Evolutionary conservation across 1,284 basidiomycete species (phyloP).

Genomic region (Heterobasidion occidentale): DNA sequence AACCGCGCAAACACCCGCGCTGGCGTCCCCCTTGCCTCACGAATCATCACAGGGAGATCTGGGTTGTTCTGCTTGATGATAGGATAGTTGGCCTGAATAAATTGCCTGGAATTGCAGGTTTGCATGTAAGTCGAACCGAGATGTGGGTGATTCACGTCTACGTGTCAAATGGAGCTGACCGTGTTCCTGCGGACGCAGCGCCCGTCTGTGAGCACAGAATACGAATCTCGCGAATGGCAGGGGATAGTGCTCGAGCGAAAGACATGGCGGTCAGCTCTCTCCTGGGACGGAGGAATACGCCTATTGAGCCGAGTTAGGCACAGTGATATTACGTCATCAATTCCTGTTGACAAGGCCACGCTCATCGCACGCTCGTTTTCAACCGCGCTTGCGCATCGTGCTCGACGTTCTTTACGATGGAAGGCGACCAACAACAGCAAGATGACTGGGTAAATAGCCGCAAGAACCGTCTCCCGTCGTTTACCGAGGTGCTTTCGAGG

Average conservation of each 20-base stretch:
- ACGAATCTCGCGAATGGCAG: slow-evolving; percentile 80
- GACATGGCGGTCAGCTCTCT: slow-evolving; percentile 1
- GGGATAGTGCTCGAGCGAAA: slow-evolving; percentile 72
- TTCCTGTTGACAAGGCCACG: not conserved
- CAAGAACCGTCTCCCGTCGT: slow-evolving; percentile 67
- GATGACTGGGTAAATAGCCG: slow-evolving; percentile 64
- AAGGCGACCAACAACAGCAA: slow-evolving; percentile 47
- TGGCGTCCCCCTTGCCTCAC: slow-evolving; percentile 85
- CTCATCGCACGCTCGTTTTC: not conserved
- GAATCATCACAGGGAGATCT: slow-evolving; percentile 82
- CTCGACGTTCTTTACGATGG: slow-evolving; percentile 19
- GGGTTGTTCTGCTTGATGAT: slow-evolving; percentile 85
- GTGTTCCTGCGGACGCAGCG: slow-evolving; percentile 71
- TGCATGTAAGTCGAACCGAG: not conserved
- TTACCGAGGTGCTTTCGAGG: slow-evolving; percentile 81
- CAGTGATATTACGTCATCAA: not conserved
- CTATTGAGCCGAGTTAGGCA: too few species aligned
- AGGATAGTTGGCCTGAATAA: slow-evolving; percentile 77
- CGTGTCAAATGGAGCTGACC: slow-evolving; percentile 38
- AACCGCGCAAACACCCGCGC: slow-evolving; percentile 87
- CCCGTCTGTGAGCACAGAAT: slow-evolving; percentile 82
- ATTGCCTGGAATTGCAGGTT: slow-evolving; percentile 47
- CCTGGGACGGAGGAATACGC: too few species aligned
- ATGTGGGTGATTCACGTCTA: not conserved
- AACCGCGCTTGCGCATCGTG: not conserved